Base-by-base conservation (phyloP, 2,329 filamentous ascomycete species). In the Aspergillus novoparasiticus region DNA sequence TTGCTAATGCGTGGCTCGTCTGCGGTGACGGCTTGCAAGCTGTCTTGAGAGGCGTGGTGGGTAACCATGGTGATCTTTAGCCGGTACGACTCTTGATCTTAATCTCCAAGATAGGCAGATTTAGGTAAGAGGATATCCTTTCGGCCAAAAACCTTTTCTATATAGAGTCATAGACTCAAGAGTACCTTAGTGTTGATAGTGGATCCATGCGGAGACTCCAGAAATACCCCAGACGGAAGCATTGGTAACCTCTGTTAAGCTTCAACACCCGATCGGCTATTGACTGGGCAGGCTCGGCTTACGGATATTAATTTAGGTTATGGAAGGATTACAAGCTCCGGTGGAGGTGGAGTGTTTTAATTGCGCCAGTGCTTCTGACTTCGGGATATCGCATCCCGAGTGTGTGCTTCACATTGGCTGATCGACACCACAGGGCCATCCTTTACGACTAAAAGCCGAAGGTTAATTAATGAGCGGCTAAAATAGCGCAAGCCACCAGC, bases 1-100 rank as follows among this genome's bases (percentile, higher is more conserved):
- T 62, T 19, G 2, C 30, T 26, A 19, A 59, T 64, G 23, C 53
- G 53, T 26, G 58, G 21, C 28, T 62, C 60, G 10, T 8, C 23
- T 48, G 14, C 23, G 2, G 45, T 26, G 23, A 48, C 21, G 6
- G n/a, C 12, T 8, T 23, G n/a, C n/a, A 23, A 46, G 43, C n/a
- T 23, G 4, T 48, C 45, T 6, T 23, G 45, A 16, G 23, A 26
- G 45, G 21, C 23, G n/a, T 48, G 45, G 21, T 23, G 23, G 23
- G 21, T 48, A 11, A 8, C 45, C 45, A 48, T 48, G 14, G 11
- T 48, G 23, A 9, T 16, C 6, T 48, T 6, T 16, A 16, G 21
- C 3, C 5, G 11, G 11, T 26, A 19, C 16, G 3, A 16, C 10
- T 48, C 45, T 5, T 6, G 5, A 8, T 28, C 21, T 16, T 48